Evolutionary conservation across 345 rosid species (phyloP).

Genomic region (Ceriops decandra): DNA sequence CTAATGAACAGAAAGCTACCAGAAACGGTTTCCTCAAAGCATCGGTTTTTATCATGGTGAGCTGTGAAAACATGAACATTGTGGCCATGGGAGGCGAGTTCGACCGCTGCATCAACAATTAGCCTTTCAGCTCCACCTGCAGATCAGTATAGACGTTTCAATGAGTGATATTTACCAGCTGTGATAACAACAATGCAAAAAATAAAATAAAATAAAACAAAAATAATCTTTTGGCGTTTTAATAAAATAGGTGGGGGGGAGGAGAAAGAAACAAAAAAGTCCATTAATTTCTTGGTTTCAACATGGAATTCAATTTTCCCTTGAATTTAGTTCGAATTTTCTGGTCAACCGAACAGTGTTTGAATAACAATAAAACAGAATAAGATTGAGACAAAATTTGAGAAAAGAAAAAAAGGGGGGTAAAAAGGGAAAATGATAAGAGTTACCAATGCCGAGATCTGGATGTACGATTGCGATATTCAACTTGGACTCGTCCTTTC

Average conservation of each 20-base stretch:
- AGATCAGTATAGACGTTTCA: neutral
- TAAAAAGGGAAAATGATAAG: neutral
- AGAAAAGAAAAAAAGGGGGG: neutral
- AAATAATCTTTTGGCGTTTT: too few species aligned
- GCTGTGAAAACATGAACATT: conserved; percentile 82
- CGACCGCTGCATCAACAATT: conserved; percentile 90
- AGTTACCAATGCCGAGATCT: neutral
- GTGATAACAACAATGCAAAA: too few species aligned
- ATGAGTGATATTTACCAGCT: too few species aligned
- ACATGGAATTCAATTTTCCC: too few species aligned
- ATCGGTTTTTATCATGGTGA: conserved; percentile 76
- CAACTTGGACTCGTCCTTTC: neutral
- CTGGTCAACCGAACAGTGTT: neutral
- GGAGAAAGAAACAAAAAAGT: too few species aligned
- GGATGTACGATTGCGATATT: neutral
- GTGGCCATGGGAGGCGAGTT: conserved; percentile 73
- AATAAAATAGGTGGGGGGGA: too few species aligned
- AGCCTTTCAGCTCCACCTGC: conserved; percentile 96
- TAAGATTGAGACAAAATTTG: neutral
- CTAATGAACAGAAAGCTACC: conserved; percentile 33
- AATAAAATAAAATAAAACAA: too few species aligned
- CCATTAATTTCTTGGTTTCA: too few species aligned
- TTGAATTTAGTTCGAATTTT: too few species aligned
- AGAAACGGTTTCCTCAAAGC: conserved; percentile 86
- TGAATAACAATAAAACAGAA: neutral